Evolutionary conservation across 2,329 filamentous ascomycete species (phyloP).

Genomic region (Paraphaeosphaeria minitans): DNA sequence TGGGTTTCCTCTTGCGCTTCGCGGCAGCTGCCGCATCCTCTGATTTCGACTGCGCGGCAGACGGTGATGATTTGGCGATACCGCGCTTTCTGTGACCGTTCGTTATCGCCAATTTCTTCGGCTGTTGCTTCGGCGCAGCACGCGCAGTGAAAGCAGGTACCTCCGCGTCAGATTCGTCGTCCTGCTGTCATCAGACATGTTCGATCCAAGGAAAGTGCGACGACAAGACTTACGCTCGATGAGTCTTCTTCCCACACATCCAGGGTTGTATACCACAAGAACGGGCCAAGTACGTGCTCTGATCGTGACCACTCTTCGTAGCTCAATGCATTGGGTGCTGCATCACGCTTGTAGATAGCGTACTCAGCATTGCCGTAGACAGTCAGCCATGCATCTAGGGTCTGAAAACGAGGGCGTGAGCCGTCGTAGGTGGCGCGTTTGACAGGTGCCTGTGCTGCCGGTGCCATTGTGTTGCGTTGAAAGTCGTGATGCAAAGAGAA

Average conservation of each 20-base stretch:
- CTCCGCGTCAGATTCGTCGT: conserved; percentile 29
- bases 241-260: conserved; percentile 35
- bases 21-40: conserved; percentile 28
- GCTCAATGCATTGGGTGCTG: conserved; percentile 27
- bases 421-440: conserved; percentile 11
- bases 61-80: conserved; percentile 21
- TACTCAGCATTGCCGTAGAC: conserved; percentile 33
- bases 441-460: conserved; percentile 22
- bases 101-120: conserved; percentile 32
- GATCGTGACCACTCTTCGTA: conserved; percentile 41
- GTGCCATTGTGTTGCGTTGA: conserved; percentile 23
- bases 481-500: conserved; percentile 9
- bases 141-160: conserved; percentile 26
- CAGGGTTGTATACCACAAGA: conserved; percentile 37
- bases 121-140: conserved; percentile 26
- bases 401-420: conserved; percentile 13
- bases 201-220: neutral
- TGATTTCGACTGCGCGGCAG: conserved; percentile 21
- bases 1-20: conserved; percentile 37
- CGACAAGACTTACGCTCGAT: conserved; percentile 31
- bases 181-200: conserved; percentile 30
- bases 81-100: conserved; percentile 31
- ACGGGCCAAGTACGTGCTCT: conserved; percentile 33
- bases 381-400: conserved; percentile 27
- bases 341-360: conserved; percentile 29